Base-by-base conservation (phyloP, 768 basidiomycete species). In the Xerocomus spinulosus region DNA sequence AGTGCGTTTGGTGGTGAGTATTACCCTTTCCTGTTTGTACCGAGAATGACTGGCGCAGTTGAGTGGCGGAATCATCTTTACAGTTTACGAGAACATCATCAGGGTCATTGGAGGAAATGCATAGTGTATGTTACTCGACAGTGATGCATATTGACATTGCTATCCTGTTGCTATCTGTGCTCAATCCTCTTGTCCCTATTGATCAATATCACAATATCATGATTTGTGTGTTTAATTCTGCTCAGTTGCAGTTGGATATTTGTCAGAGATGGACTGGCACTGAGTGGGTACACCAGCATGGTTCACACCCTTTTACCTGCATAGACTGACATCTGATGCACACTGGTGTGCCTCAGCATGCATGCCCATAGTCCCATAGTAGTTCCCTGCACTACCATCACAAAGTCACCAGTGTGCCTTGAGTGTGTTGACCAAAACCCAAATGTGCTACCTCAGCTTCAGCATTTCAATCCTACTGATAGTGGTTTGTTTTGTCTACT, bases 51-150 rank as follows among this genome's bases (percentile, higher is more conserved):
- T 44, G 9, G n/a, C 35, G 17, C 55, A 95, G 92, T 63, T 95
- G 72, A 89, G 87, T 53, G 93, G 93, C 12, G 93, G 93, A 3
- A 92, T 97, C 52, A 85, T 89, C 18, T 96, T 97, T 63, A 92
- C 90, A 1, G 77, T 92, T 2, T 96, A 95, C 64, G 93, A 97
- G 61, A 82, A 87, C 41, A 68, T 90, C 14, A 87, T 91, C 54
- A 72, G 70, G 49, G 38, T 75, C n/a, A 63, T 79, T 17, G 72
- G 73, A 7, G 69, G 61, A 17, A 17, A 29, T 2, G 38, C 44
- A 37, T 60, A 48, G 45, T 33, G 8, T 38, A 15, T 23, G 3
- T 42, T 37, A 15, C 30, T 29, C 4, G 28, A 26, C 8, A 15
- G 30, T 36, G 44, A 38, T 41, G 30, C 23, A 23, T 13, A 24